Evolutionary conservation across 495 filamentous ascomycete genomes (phyloP).

Genomic region (Penicillium crystallinum): DNA sequence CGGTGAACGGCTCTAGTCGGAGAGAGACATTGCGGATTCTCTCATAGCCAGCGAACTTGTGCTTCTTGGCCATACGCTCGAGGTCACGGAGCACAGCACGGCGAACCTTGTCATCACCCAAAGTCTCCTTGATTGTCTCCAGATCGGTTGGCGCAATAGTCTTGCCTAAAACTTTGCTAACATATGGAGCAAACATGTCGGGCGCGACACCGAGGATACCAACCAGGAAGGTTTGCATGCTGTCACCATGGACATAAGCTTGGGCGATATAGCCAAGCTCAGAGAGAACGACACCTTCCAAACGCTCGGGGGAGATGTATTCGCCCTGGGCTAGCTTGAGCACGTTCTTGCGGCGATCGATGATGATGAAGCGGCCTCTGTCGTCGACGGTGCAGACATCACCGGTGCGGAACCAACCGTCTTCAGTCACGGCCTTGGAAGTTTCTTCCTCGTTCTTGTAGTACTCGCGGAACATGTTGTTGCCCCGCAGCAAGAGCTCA

Average conservation of each 20-base stretch:
- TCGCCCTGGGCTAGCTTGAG: constrained; percentile 97
- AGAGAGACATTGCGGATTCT: constrained; percentile 68
- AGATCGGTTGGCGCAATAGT: constrained; percentile 57
- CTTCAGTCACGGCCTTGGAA: constrained; percentile 69
- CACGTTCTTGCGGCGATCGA: constrained; percentile 97
- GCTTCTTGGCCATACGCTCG: constrained; percentile 72
- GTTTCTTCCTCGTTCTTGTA: constrained; percentile 87
- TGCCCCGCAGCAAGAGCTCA: constrained; percentile 79
- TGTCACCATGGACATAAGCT: constrained; percentile 90
- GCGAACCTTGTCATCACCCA: constrained; percentile 62
- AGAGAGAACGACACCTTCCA: constrained; percentile 89
- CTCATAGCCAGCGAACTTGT: constrained; percentile 89
- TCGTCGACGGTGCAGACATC: constrained; percentile 83
- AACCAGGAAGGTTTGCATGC: constrained; percentile 75
- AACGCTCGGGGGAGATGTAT: constrained; percentile 94
- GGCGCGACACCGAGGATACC: constrained; percentile 84
- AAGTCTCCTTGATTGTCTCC: constrained; percentile 59
- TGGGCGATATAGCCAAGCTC: constrained; percentile 70
- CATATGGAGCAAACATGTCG: constrained; percentile 71
- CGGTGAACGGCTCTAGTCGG: constrained; percentile 82
- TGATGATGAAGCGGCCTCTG: constrained; percentile 81
- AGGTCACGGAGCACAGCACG: constrained; percentile 73
- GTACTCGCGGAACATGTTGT: constrained; percentile 75
- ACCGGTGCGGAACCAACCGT: constrained; percentile 96
- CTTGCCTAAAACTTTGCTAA: constrained; percentile 66